Evolutionary conservation across 2,329 filamentous ascomycete species (phyloP).

Genomic region (Pseudocercospora macadamiae): DNA sequence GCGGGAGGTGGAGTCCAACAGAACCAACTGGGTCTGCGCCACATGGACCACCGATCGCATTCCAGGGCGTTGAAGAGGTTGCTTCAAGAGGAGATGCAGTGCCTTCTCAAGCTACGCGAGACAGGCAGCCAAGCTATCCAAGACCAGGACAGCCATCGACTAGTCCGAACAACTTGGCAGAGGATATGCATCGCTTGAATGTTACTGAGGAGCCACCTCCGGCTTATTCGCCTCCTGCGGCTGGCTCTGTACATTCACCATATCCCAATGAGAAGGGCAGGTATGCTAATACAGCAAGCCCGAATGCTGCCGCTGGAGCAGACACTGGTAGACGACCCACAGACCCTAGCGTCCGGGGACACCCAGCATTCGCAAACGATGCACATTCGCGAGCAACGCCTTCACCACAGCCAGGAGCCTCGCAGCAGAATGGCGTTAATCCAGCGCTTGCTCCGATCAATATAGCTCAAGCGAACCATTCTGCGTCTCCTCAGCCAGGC

Average conservation of each 20-base stretch:
- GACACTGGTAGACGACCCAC: constrained; percentile 32
- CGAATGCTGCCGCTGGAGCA: constrained; percentile 28
- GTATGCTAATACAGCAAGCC: constrained; percentile 49
- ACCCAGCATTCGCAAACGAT: constrained; percentile 92
- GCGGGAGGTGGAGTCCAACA: constrained; percentile 91
- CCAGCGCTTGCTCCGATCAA: constrained; percentile 47
- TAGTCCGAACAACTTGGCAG: constrained; percentile 59
- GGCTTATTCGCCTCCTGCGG: constrained; percentile 70
- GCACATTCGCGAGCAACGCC: constrained; percentile 42
- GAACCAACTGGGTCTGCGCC: constrained; percentile 84
- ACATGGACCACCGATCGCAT: constrained; percentile 87
- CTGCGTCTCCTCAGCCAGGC: constrained; percentile 23
- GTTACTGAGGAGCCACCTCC: constrained; percentile 83
- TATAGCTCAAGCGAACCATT: constrained; percentile 38
- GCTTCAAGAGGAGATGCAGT: constrained; percentile 36
- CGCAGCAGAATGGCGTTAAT: constrained; percentile 38
- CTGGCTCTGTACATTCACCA: constrained; percentile 52
- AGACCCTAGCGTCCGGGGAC: constrained; percentile 57
- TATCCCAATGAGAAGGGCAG: constrained; percentile 78
- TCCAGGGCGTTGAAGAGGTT: constrained; percentile 80
- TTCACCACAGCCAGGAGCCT: constrained; percentile 51
- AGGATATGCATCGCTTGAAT: constrained; percentile 82
- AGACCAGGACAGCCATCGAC: constrained; percentile 52
- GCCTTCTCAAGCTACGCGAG: constrained; percentile 20
- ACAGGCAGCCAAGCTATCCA: constrained; percentile 30